Conservation (phyloP, 345 rosid genomes). For the Boechera divaricarpa region DNA sequence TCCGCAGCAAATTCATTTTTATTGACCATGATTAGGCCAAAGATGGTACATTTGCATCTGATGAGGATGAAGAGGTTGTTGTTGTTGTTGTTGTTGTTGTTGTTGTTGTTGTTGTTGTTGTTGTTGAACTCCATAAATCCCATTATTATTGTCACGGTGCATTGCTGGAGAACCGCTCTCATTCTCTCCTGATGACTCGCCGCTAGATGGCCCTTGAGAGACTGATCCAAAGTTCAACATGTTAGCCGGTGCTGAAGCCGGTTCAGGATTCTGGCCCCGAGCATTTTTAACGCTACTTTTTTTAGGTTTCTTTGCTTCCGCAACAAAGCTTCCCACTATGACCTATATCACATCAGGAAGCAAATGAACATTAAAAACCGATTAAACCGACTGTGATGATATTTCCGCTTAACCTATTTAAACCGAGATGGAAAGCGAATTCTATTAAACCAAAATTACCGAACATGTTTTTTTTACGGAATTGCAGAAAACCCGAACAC, state of each 20-base stretch:
- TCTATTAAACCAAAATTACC: too few relatives aligned
- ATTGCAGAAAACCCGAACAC: too few relatives aligned
- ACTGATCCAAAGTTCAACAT: slow-evolving; percentile 72
- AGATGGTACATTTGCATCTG: slow-evolving; percentile 38
- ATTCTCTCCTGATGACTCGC: slow-evolving; percentile 79
- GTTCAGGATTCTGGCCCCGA: slow-evolving; percentile 53
- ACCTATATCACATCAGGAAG: slow-evolving; percentile 50
- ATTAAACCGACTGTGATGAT: not conserved
- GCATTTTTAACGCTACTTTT: slow-evolving; percentile 25
- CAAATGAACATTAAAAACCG: slow-evolving; percentile 12
- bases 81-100: slow-evolving; percentile 40
- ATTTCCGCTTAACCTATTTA: not conserved
- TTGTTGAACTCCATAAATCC: slow-evolving; percentile 37
- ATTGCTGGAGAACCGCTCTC: slow-evolving; percentile 48
- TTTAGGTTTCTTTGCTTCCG: too few relatives aligned
- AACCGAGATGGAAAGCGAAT: too few relatives aligned
- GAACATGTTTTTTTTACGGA: too few relatives aligned
- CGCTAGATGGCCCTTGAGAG: slow-evolving; percentile 76
- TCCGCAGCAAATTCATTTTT: not conserved
- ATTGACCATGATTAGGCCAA: slow-evolving; percentile 36
- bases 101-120: slow-evolving; percentile 35
- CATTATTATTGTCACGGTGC: slow-evolving; percentile 28
- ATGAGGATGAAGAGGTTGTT: slow-evolving; percentile 15
- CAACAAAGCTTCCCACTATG: slow-evolving; percentile 84
- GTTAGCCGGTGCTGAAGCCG: slow-evolving; percentile 57